A percentile compares a stretch with the other conserved stretches of the same genome.
Conservation (phyloP, 306 rosid species). For the Gleditsia sinensis region DNA sequence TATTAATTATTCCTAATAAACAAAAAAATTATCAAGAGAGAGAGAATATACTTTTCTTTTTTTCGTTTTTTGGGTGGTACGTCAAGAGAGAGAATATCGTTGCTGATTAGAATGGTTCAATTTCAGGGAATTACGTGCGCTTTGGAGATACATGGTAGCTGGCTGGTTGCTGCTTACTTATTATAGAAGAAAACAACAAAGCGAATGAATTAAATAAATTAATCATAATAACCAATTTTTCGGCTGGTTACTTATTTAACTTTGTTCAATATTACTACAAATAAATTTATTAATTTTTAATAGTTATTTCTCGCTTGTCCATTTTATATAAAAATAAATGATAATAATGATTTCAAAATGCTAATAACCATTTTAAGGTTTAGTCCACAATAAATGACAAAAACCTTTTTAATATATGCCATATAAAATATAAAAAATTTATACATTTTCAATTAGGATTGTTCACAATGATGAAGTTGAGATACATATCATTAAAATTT, state of each 20-base stretch:
- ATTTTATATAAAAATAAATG: too few relatives aligned
- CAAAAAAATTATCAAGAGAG: too few relatives aligned
- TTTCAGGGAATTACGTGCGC: conserved; percentile 18
- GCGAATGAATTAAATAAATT: background rate
- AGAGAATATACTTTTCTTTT: too few relatives aligned
- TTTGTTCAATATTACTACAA: background rate
- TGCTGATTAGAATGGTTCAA: background rate
- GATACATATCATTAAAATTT: background rate
- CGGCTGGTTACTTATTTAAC: background rate
- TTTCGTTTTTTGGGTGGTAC: too few relatives aligned
- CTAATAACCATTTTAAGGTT: background rate
- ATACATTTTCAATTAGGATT: too few relatives aligned
- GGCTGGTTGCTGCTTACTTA: too few relatives aligned
- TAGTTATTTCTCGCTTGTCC: too few relatives aligned
- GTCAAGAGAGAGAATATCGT: background rate
- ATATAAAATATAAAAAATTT: too few relatives aligned
- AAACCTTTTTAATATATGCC: too few relatives aligned
- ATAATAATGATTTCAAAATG: background rate
- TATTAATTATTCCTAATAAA: background rate
- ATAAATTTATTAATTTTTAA: too few relatives aligned
- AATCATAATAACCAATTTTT: background rate
- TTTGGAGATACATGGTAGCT: conserved; percentile 17
- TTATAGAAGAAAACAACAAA: background rate
- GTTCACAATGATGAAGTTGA: background rate
- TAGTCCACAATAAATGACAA: too few relatives aligned